Base-by-base conservation (phyloP, 2,329 filamentous ascomycete species). In the Zymoseptoria crescenta region DNA sequence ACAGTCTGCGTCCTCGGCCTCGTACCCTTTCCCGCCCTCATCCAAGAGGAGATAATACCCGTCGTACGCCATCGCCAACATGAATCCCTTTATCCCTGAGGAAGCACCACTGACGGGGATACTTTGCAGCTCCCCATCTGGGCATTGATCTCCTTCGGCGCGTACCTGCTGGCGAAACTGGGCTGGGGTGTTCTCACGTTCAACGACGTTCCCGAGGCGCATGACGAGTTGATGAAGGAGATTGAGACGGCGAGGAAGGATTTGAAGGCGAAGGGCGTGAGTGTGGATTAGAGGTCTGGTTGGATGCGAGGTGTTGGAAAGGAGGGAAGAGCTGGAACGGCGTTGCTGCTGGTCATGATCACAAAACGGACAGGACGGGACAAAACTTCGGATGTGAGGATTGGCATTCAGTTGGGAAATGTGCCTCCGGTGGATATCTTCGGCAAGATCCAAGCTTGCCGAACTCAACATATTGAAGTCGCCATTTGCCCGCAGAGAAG, bases 131-230 rank as follows among this genome's bases (percentile, higher is more conserved):
- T 97, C 53, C 94, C 94, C 58, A 89, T 96, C 79, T 99, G 93
- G 89, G 85, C 84, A 52, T 81, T 97, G 68, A 89, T 99, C 66
- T 86, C 89, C 21, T 92, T 97, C 72, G 94, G 92, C 75, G 88
- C 92, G 63, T 92, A 91, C 77, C 87, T 99, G 20, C 87, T 99
- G 65, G 91, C 88, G 79, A 90, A 91, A 69, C 87, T 99, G 63
- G 94, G 94, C 69, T 88, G 86, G 79, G 94, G 94, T 65, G 89
- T 99, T 68, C 81, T 96, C 73, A 96, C 91, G 59, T 99, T 99
- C 83, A 94, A 96, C 80, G 92, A 97, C 76, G 91, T 95, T 54
- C 92, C 93, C 57, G 83, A 90, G 62, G 94, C 94, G 56, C 88
- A 97, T 76, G 84, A 87, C 73, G 92, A 96, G 77, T 79, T 99